Evolutionary conservation across 2,329 filamentous ascomycete species (phyloP), one percentile per base, ranked within the genome.

Genomic region (Alternaria brassicae): DNA sequence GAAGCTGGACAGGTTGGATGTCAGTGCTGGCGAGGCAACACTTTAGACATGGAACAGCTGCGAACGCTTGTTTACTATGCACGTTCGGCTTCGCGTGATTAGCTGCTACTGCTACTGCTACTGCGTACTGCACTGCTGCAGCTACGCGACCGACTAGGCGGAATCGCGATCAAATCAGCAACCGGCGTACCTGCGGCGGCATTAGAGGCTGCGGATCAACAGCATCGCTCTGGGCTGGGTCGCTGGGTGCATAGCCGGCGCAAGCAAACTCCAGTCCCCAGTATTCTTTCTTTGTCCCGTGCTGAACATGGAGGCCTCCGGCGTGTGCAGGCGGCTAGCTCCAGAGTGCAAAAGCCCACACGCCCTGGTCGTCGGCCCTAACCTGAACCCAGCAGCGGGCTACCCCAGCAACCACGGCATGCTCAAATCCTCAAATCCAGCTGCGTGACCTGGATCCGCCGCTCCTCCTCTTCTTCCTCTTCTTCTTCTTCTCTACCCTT

Each of bases 391-490:
- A 48, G 60, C 65, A 58, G 65, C 61, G 63, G 63, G 69, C 66
- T 70, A 61, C 68, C 63, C 62, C 57, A 65, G 67, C 67, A 69
- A 59, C 69, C 42, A 62, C 56, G 70, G 70, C 71, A 73, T 70
- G 71, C 71, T 76, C 73, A 74, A 70, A 72, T 70, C 72, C 71
- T 76, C 73, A 74, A 70, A 72, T 67, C 72, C 70, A 74, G 71
- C 73, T 74, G 73, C 68, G 72, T 69, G 69, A 70, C 67, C 66
- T 67, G 48, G 61, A 65, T 62, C 60, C 55, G 63, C 61, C n/a
- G n/a, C n/a, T n/a, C n/a, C n/a, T n/a, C n/a, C n/a, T n/a, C n/a
- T n/a, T n/a, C n/a, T n/a, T n/a, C n/a, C n/a, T n/a, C n/a, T n/a
- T n/a, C 65, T 68, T 67, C 67, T 37, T 70, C 68, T 67, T 68